Conservation (phyloP, 2,329 filamentous ascomycete genomes). For the Orbilia quercus region DNA sequence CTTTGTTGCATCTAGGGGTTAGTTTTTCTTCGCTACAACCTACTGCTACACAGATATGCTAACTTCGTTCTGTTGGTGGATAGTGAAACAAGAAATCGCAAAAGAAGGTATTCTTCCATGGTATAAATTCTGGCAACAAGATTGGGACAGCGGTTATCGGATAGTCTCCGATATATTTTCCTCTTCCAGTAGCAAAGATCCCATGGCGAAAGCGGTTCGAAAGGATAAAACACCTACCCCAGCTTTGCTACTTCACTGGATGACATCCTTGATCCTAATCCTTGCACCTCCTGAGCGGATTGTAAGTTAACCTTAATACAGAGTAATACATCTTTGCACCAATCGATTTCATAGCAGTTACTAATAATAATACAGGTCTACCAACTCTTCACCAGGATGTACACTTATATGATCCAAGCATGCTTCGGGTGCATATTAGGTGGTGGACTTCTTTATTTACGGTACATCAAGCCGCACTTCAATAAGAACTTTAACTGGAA, state of each 20-base stretch:
- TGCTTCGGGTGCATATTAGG: constrained; percentile 62
- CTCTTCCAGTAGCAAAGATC: constrained; percentile 57
- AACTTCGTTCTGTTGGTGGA: background rate
- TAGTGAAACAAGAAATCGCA: constrained; percentile 71
- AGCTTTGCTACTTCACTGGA: constrained; percentile 63
- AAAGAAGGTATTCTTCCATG: constrained; percentile 70
- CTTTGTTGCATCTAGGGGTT: constrained; percentile 67
- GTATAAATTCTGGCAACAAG: constrained; percentile 66
- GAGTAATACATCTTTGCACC: constrained; percentile 56
- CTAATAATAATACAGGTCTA: constrained; percentile 37
- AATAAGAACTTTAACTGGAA: constrained; percentile 32
- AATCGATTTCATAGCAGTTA: background rate
- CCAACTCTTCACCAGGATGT: constrained; percentile 62
- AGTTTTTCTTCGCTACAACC: background rate
- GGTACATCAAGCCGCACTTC: constrained; percentile 49
- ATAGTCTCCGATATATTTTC: constrained; percentile 60
- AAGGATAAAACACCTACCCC: constrained; percentile 63
- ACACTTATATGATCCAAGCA: constrained; percentile 64
- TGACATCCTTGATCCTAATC: constrained; percentile 62
- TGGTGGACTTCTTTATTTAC: constrained; percentile 61
- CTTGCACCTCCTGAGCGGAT: constrained; percentile 59
- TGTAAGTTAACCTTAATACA: constrained; percentile 25
- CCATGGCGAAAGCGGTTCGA: constrained; percentile 29
- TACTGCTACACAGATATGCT: background rate
- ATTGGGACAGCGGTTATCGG: constrained; percentile 56